Evolutionary conservation across 352 stramenopile species (phyloP), one percentile per base, ranked within the genome.

Genomic region (Phytophthora palmivora): DNA sequence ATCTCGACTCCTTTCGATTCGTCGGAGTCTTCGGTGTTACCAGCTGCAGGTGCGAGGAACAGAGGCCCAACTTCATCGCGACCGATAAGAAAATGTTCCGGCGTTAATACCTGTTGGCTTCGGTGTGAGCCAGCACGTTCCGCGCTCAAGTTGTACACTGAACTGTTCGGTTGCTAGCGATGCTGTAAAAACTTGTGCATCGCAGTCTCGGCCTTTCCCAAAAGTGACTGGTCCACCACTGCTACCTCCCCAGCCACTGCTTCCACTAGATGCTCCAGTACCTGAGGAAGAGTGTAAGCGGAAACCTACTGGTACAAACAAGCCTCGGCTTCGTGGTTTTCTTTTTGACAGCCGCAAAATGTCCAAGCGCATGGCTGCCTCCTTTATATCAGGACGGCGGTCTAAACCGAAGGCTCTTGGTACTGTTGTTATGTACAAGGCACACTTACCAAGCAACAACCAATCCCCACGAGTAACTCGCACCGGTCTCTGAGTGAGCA

Each of bases 131-230:
- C 79, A 73, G 36, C 83, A 89, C 12, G 70, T 67, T 2, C 83
- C 83, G 19, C 79, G 75, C 45, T 85, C 73, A 32, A 90, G 72
- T 33, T 92, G 78, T 24, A 92, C 72, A 9, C 69, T 63, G 28
- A 92, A 92, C 47, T 92, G 83, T 49, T 89, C 80, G 11, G 86
- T 74, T 10, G 66, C 76, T 33, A 92, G 62, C 16, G 75, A 63
- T 6, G 77, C 70, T 3, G 83, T 89, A 51, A 81, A 79, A 21
- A 92, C 62, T 50, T 88, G 78, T 12, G 75, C 83, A 2, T 86
- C 70, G 39, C 80, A 90, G 36, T 76, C 72, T 6, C 73, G 59
- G 6, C 79, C 81, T 56, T 89, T 88, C 19, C 83, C 83, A 10
- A 91, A 76, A 1, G 78, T 70, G 30, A 92, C 81, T 18, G 72